Percentiles rank a stretch among this genome's conserved stretches.
These are phyloP conservation scores for Coemansia sp. DNA, from an alignment of 192 early-diverging fungal genomes.

Conservation along the genomic window DNA sequence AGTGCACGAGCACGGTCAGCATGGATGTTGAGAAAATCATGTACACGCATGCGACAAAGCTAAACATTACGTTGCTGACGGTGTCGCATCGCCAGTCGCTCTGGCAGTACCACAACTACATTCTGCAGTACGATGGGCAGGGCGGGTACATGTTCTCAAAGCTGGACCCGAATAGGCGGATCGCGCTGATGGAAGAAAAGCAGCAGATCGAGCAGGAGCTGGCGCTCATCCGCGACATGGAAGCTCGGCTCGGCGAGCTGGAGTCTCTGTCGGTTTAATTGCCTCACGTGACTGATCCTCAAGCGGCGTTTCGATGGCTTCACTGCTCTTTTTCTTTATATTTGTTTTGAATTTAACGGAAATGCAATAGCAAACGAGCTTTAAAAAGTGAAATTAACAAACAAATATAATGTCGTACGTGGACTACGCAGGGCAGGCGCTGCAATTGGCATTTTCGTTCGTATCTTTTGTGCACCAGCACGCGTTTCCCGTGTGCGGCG, in stretches of 20 bases:
- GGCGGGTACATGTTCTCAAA: conserved; percentile 93
- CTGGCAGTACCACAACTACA: conserved; percentile 97
- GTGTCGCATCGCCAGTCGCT: conserved; percentile 93
- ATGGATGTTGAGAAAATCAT: conserved; percentile 94
- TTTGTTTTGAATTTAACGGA: too few relatives aligned
- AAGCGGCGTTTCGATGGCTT: neutral
- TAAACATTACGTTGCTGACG: conserved; percentile 90
- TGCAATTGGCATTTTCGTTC: conserved; percentile 10
- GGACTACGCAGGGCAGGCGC: conserved; percentile 21
- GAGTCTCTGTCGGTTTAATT: conserved; percentile 20
- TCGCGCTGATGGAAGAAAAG: conserved; percentile 91
- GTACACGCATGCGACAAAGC: conserved; percentile 74
- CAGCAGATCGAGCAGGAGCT: conserved; percentile 63
- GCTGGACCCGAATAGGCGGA: conserved; percentile 81
- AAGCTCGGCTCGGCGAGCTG: conserved; percentile 35
- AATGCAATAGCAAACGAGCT: too few relatives aligned
- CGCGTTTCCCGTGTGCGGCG: conserved; percentile 28
- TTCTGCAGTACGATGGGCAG: conserved; percentile 94
- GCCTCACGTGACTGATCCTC: neutral
- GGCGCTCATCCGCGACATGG: conserved; percentile 34
- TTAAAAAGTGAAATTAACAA: too few relatives aligned
- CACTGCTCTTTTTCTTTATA: neutral
- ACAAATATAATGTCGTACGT: conserved; percentile 23
- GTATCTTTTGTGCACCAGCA: conserved; percentile 18
- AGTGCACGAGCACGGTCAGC: conserved; percentile 89